Conservation (phyloP, 164 flowering plant genomes). For the Houttuynia cordata region DNA sequence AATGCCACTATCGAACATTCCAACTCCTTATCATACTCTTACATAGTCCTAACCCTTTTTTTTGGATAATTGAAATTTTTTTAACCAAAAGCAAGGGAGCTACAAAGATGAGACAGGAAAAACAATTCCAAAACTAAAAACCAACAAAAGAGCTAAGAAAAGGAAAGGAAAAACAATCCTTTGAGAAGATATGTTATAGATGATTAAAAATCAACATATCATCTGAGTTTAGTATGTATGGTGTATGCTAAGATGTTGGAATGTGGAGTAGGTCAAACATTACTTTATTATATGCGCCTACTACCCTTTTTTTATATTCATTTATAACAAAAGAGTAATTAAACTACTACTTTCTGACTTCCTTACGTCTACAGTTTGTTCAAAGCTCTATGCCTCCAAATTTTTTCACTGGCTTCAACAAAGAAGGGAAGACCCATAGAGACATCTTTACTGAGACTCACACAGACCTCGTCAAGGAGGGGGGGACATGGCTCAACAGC, state of each 20-base stretch:
- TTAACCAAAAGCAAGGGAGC: no score
- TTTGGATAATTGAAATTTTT: no score
- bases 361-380: conserved; percentile 1
- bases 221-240: neutral
- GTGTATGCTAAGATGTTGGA: neutral
- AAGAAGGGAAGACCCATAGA: neutral
- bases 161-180: no score
- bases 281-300: neutral
- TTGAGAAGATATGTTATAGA: no score
- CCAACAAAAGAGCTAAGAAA: no score
- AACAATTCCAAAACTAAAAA: no score
- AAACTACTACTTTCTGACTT: neutral
- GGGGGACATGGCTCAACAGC: conserved; percentile 2
- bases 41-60: neutral
- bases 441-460: conserved; percentile 1
- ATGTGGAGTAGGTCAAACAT: neutral
- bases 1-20: neutral
- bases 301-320: neutral
- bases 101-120: neutral
- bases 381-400: conserved; percentile 2
- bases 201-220: no score
- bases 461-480: conserved; percentile 1
- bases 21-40: neutral
- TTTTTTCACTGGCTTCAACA: neutral
- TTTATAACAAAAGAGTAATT: neutral